Evolutionary conservation across 2,329 filamentous ascomycete genomes (phyloP), one percentile per base, ranked within the genome.

Genomic region (Scedosporium boydii): DNA sequence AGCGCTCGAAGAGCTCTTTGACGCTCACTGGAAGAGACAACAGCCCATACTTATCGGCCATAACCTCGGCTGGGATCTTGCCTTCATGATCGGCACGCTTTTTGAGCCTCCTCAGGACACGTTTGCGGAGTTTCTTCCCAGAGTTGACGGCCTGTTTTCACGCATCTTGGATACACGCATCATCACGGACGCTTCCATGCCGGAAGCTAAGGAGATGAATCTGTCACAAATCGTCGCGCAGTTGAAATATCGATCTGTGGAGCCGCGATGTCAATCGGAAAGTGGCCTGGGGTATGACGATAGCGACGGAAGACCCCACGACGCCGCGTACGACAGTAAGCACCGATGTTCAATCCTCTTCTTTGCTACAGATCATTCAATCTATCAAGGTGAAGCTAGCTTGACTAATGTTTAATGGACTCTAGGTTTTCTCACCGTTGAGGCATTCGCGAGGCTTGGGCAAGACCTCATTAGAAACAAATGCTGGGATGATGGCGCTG

Each of bases 31-130:
- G 34, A 4, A 38, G 34, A 38, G 6, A 38, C 34, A 26, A n/a
- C 10, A 21, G 63, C 62, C 27, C 48, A 67, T 85, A 0, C 67
- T 89, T 0, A 77, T 89, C 3, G 85, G 86, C 0, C 86, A 89
- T 72, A 89, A 89, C 67, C 76, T 85, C 63, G 83, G 89, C 65
- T 80, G 81, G 1, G 86, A 89, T 66, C 74, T 89, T 3, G 79
- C 84, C 42, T 88, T 88, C 67, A 72, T 89, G 42, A 86, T 87
- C 70, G 72, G 77, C n/a, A 80, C 79, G 1, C 89, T 89, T 70
- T 76, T 88, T 59, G 83, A 83, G 1, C 65, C 73, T 1, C 73
- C 89, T 1, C 87, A 86, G 0, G 71, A 75, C 2, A 80, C 74
- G 0, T 70, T 87, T 1, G 74, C 77, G 2, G 79, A 80, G 23